Conservation (phyloP, 371 early-diverging fungal species). For the Coemansia sp. region DNA sequence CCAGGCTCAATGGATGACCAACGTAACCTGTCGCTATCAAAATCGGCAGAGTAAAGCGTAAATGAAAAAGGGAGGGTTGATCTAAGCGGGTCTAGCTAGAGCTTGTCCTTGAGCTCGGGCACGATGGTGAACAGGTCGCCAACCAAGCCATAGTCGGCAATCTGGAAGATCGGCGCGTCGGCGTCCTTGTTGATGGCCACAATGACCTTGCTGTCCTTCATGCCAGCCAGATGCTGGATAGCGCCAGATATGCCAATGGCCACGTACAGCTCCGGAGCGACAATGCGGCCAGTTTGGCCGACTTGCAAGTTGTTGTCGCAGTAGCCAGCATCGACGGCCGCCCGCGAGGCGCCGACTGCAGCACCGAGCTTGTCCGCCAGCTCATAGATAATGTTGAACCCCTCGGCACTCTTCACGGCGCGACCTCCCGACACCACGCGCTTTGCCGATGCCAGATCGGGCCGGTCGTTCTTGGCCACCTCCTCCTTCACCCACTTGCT, state of each 20-base stretch:
- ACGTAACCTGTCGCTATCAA: too few relatives aligned
- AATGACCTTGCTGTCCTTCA: slow-evolving; percentile 98
- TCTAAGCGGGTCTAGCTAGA: slow-evolving; percentile 30
- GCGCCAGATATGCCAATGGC: slow-evolving; percentile 97
- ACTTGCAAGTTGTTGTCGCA: slow-evolving; percentile 96
- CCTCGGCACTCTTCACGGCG: slow-evolving; percentile 95
- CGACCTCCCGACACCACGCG: slow-evolving; percentile 95
- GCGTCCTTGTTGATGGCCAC: slow-evolving; percentile 98
- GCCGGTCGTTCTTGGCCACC: slow-evolving; percentile 91
- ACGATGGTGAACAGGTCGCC: slow-evolving; percentile 93
- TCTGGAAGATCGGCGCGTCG: slow-evolving; percentile 98
- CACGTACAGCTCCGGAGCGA: slow-evolving; percentile 95
- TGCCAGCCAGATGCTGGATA: slow-evolving; percentile 97
- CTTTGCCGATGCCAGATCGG: slow-evolving; percentile 86
- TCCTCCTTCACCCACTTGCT: slow-evolving; percentile 90
- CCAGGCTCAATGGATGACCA: too few relatives aligned
- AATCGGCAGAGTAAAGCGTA: too few relatives aligned
- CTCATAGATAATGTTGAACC: slow-evolving; percentile 89
- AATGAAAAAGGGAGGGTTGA: too few relatives aligned
- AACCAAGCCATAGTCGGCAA: slow-evolving; percentile 96
- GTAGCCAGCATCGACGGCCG: slow-evolving; percentile 97
- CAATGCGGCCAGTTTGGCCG: slow-evolving; percentile 98
- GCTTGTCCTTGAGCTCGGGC: slow-evolving; percentile 92
- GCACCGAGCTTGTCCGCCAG: slow-evolving; percentile 95
- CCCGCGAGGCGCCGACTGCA: slow-evolving; percentile 96